Evolutionary conservation across 768 basidiomycete species (phyloP).

Genomic region (Mycena vitilis): DNA sequence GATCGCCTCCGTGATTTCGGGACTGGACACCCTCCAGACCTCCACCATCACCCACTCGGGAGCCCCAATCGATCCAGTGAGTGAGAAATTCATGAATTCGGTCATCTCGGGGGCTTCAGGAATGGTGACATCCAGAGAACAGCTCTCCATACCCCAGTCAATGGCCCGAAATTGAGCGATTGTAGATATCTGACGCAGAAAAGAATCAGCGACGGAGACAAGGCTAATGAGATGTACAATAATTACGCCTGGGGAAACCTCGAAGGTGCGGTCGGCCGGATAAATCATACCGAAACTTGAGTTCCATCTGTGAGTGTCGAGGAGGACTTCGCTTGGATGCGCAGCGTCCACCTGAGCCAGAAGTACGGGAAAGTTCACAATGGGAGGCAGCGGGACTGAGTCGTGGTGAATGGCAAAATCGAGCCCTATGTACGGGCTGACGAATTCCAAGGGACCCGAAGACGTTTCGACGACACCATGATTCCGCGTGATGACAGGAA

Average conservation of each 20-base stretch:
- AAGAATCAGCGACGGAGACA: no score
- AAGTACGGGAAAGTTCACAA: no score
- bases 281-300: conserved; percentile 5
- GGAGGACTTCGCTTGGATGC: not conserved
- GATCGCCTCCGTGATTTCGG: not conserved
- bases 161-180: conserved; percentile 29
- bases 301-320: conserved; percentile 10
- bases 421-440: conserved; percentile 1
- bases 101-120: conserved; percentile 11
- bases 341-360: not conserved
- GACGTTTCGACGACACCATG: not conserved
- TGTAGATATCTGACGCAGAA: conserved; percentile 20
- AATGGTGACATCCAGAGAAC: conserved; percentile 12
- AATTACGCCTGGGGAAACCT: not conserved
- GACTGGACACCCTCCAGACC: not conserved
- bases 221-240: not conserved
- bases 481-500: not conserved
- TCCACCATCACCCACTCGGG: not conserved
- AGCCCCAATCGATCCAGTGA: not conserved
- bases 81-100: conserved; percentile 6
- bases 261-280: conserved; percentile 4
- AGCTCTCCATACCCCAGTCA: conserved; percentile 32
- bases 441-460: not conserved
- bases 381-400: no score
- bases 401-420: no score